phyloP scores from a whole-genome alignment of 2,329 filamentous ascomycete genomes.

The Paecilomyces fulvus region DNA sequence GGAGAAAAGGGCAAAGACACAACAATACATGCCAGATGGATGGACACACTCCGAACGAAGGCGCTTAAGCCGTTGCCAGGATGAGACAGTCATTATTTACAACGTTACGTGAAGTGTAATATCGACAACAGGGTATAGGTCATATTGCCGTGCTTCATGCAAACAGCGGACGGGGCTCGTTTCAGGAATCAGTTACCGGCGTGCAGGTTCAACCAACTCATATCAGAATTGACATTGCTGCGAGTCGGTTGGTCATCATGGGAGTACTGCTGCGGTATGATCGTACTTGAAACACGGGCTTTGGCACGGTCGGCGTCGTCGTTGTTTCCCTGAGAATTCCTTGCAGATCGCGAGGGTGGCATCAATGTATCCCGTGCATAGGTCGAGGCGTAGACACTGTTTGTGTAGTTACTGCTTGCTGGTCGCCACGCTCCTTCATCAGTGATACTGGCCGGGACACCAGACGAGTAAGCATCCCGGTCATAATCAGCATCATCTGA shows the following conservation, averaged over 20 bases:
- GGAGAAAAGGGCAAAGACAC: not conserved
- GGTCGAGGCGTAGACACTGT: slow-evolving; percentile 27
- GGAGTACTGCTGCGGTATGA: slow-evolving; percentile 20
- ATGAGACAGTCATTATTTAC: not conserved
- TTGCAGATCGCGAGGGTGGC: slow-evolving; percentile 7
- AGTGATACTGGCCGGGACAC: slow-evolving; percentile 16
- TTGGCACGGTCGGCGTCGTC: slow-evolving; percentile 11
- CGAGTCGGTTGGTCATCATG: slow-evolving; percentile 14
- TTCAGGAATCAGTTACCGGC: slow-evolving; percentile 2
- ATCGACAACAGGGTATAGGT: not conserved
- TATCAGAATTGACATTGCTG: slow-evolving; percentile 28
- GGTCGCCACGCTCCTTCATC: slow-evolving; percentile 15
- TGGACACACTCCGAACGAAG: not conserved
- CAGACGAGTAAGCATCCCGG: slow-evolving; percentile 18
- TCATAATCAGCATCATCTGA: slow-evolving; percentile 28
- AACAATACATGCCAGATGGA: not conserved
- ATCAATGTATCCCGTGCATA: slow-evolving; percentile 15
- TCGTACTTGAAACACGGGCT: slow-evolving; percentile 21
- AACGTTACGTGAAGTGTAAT: not conserved
- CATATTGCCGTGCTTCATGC: not conserved
- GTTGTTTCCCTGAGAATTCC: slow-evolving; percentile 7
- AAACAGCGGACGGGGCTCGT: not conserved
- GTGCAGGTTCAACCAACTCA: slow-evolving; percentile 37
- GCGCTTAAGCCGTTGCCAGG: not conserved
- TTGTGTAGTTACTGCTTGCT: slow-evolving; percentile 31